Base-by-base conservation (phyloP, 176 grass and related monocot species). In the Carex cristatella region DNA sequence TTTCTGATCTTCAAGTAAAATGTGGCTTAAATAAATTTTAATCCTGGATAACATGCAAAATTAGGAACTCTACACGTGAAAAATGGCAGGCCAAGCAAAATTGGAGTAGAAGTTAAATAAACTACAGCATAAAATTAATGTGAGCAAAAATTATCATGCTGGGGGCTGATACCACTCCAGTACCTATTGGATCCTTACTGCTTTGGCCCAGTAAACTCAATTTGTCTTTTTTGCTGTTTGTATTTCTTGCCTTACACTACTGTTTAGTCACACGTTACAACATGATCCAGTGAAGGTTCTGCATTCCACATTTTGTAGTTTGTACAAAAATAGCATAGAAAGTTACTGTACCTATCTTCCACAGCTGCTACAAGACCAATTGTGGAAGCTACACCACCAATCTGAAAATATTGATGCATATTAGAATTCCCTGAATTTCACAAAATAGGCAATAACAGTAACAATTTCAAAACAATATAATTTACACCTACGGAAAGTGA, bases 301-400 rank as follows among this genome's bases (percentile, higher is more conserved):
- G 11, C 28, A 56, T 56, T 77, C 15, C 31, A 32, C 73, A 77
- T 76, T 38, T 55, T 14, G 23, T 6, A 53, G 19, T 30, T 55
- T 53, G 46, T 28, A 69, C 66, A 76, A 3, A 51, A 51, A 53
- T 56, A 77, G 49, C 12, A 0, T 16, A 56, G 73, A 33, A 77
- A 31, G 49, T 35, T 40, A 59, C 79, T 75, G 74, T 86, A 98
- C 95, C 95, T 94, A 86, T 94, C 92, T 90, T 98, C 95, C 7
- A 92, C 86, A 84, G 92, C 88, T 86, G 82, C 82, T 59, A 90
- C 91, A 90, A 98, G 95, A 61, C 93, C 95, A 51, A 86, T 6
- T 69, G 93, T 93, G 78, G 85, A 90, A 92, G 93, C 91, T 83
- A 87, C 85, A 3, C 95, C 93, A 89, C 95, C 95, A 86, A 93